phyloP scores from a whole-genome alignment of 2,329 filamentous ascomycete species.

The Fusarium tjaetaba region DNA sequence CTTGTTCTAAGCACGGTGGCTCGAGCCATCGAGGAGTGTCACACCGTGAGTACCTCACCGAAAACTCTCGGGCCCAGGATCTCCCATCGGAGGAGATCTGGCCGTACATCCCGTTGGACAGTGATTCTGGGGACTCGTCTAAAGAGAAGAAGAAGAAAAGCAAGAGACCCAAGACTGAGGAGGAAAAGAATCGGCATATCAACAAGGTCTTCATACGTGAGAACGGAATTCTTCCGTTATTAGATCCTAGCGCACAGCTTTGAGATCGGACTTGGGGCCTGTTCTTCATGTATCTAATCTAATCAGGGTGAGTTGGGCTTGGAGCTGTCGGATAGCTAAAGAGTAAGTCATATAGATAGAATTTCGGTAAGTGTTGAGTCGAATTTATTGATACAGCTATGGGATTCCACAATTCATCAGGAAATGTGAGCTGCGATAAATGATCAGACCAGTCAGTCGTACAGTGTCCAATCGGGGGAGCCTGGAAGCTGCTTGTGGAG shows the following conservation, averaged over 20 bases:
- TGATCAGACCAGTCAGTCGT: not conserved
- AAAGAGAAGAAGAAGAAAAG: not conserved
- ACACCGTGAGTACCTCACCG: rapidly evolving
- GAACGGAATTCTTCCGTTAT: not conserved
- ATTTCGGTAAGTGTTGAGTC: not conserved
- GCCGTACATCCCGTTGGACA: not conserved
- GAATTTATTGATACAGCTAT: rapidly evolving
- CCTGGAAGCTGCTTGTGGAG: not conserved
- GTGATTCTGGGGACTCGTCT: not conserved
- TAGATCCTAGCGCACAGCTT: not conserved
- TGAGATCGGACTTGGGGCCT: not conserved
- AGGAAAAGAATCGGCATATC: slow-evolving; percentile 7
- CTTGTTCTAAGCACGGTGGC: not conserved
- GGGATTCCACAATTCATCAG: not conserved
- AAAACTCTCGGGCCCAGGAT: rapidly evolving
- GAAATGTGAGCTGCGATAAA: not conserved
- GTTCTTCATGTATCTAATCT: not conserved
- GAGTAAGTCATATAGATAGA: not conserved
- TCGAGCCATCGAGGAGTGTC: not conserved
- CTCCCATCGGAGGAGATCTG: not conserved
- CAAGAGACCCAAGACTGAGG: not conserved
- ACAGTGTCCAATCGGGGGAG: not conserved
- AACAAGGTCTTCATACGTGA: slow-evolving; percentile 8
- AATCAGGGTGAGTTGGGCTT: not conserved
- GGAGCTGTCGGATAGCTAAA: too few species aligned